Conservation (phyloP, 495 filamentous ascomycete species). For the Penicillium pancosmium region DNA sequence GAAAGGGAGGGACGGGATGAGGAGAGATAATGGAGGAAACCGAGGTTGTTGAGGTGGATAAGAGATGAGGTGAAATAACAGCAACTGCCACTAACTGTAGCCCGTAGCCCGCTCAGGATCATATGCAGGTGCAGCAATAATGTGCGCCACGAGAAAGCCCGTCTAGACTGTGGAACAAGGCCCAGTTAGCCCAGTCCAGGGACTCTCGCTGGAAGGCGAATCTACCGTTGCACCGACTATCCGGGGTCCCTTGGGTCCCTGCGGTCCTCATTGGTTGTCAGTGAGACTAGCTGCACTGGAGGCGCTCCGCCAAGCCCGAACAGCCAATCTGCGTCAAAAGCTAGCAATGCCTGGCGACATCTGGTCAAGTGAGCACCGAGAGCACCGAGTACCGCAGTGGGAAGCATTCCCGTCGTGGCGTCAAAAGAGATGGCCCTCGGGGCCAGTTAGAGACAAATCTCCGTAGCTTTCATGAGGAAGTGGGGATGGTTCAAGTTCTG, state of each 20-base stretch:
- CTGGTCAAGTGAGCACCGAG: conserved; percentile 1
- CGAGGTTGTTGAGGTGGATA: not conserved
- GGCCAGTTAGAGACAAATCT: not conserved
- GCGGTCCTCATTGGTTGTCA: conserved; percentile 1
- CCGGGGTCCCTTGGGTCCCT: not conserved
- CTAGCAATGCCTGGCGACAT: not conserved
- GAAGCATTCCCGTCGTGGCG: conserved; percentile 4
- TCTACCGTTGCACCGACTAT: conserved; percentile 20
- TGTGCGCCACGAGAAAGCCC: conserved; percentile 1
- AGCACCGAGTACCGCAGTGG: not conserved
- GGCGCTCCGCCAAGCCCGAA: conserved; percentile 20
- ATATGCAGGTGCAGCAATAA: conserved; percentile 6
- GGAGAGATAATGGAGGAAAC: not conserved
- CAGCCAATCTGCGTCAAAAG: not conserved
- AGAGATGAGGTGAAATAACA: too few relatives aligned
- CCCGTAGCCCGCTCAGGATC: not conserved
- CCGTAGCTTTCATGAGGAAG: not conserved
- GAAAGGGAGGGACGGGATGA: not conserved
- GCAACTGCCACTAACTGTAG: not conserved
- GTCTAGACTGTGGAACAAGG: not conserved
- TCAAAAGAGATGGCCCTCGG: not conserved
- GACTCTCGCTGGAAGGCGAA: not conserved
- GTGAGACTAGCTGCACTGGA: conserved; percentile 14
- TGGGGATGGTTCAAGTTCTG: not conserved
- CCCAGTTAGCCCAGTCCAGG: not conserved